phyloP scores from a whole-genome alignment of 2,329 filamentous ascomycete genomes.

The Acrodontium crateriforme region DNA sequence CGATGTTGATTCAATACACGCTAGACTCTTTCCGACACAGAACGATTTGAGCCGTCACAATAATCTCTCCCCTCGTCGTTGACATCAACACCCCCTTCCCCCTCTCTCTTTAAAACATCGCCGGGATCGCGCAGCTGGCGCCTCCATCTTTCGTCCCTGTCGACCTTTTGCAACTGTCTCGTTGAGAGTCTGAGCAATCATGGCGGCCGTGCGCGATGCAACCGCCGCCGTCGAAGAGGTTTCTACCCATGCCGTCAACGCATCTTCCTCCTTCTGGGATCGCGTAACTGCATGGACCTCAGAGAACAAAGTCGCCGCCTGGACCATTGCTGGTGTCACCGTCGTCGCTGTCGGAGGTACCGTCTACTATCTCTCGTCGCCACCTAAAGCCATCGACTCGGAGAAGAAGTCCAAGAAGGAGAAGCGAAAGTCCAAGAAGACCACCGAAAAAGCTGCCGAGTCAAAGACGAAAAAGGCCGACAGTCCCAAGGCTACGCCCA shows the following conservation, averaged over 20 bases:
- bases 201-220: slow-evolving; percentile 3
- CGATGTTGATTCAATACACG: no score
- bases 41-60: no score
- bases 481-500: slow-evolving; percentile 11
- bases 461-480: slow-evolving; percentile 8
- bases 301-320: slow-evolving; percentile 89
- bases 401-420: slow-evolving; percentile 84
- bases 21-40: no score
- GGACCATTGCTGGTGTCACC: slow-evolving; percentile 89
- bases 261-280: slow-evolving; percentile 68
- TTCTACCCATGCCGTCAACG: slow-evolving; percentile 22
- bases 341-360: slow-evolving; percentile 84
- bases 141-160: no score
- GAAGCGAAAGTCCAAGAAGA: slow-evolving; percentile 74
- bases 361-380: slow-evolving; percentile 67
- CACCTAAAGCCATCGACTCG: slow-evolving; percentile 22
- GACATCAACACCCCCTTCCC: no score
- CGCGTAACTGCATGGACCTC: slow-evolving; percentile 82
- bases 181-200: background rate
- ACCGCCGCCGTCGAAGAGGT: slow-evolving; percentile 8
- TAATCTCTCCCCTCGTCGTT: no score
- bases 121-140: no score
- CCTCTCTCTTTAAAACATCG: no score
- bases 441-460: slow-evolving; percentile 10
- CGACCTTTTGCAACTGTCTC: no score